Conservation (phyloP, 805 yeast species). For the Saccharomycopsis fermentans region DNA sequence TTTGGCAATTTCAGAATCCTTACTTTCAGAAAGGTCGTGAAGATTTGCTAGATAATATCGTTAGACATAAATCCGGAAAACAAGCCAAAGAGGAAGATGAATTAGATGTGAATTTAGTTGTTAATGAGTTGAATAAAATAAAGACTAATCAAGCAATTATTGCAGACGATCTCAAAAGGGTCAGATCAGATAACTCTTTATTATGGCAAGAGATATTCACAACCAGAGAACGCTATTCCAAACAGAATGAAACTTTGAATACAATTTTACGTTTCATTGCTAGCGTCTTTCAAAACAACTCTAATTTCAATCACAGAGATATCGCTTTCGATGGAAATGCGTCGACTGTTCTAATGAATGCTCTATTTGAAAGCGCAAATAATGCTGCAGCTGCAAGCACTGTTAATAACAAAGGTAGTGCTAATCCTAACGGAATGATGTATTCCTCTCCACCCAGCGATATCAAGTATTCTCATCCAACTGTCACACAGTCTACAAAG, state of each 20-base stretch:
- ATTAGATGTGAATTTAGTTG: conserved; percentile 41
- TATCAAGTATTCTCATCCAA: not conserved
- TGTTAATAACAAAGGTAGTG: not conserved
- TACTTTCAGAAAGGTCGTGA: conserved; percentile 68
- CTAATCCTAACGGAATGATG: not conserved
- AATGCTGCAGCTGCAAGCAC: conserved; percentile 1
- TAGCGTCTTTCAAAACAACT: conserved; percentile 33
- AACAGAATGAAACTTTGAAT: conserved; percentile 81
- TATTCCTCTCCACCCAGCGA: not conserved
- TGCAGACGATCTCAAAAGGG: conserved; percentile 73
- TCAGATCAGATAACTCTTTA: conserved; percentile 78
- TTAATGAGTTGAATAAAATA: conserved; percentile 65
- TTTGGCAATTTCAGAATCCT: conserved; percentile 83
- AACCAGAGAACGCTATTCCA: conserved; percentile 75
- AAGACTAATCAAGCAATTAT: conserved; percentile 72
- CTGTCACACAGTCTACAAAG: not conserved
- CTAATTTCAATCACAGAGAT: conserved; percentile 8
- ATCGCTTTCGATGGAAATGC: conserved; percentile 9
- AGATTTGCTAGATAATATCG: conserved; percentile 75
- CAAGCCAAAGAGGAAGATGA: conserved; percentile 12
- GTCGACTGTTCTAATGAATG: conserved; percentile 3
- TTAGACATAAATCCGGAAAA: conserved; percentile 40
- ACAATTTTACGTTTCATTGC: conserved; percentile 82
- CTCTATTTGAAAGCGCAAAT: conserved; percentile 10
- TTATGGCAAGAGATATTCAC: conserved; percentile 84